Base-by-base conservation (phyloP, 768 basidiomycete species). In the Ramaria sp. region DNA sequence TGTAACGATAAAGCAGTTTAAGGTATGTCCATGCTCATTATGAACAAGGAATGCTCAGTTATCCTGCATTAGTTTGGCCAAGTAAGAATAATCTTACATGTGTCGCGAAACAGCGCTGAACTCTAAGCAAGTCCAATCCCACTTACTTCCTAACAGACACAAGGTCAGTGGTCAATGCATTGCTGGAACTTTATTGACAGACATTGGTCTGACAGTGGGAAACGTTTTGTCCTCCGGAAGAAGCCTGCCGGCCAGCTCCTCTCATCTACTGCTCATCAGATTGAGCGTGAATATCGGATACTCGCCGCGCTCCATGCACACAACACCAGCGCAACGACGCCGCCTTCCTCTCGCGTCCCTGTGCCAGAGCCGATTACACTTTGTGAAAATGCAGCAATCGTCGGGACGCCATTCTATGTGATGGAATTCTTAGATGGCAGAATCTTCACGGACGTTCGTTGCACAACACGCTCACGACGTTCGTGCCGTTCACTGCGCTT, bases 371-470 rank as follows among this genome's bases (percentile, higher is more conserved):
- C 92, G 0, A 85, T 88, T 59, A 75, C 83, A 24, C 73, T 97
- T 1, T 97, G 95, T 66, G 82, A 88, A 63, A 90, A 97, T 65
- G 72, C 64, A 37, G 64, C 71, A 3, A 78, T 97, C 41, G 75
- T 95, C 19, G 95, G 94, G 3, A 91, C 92, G 22, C 81, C 86
- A 1, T 97, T 97, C 71, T 98, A 96, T 67, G 78, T 97, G 46
- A 98, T 99, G 95, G 88, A 97, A 67, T 98, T 89, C 67, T 66
- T 98, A 46, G 84, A 95, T 20, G 95, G 95, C 0, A 79, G 96
- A 48, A 94, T 97, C 63, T 99, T 96, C 71, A 88, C 90, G 12
- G 88, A 97, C 69, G 73, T 79, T 7, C 7, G 55, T 57, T 34
- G 6, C 20, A 12, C 45, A 20, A 12, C 37, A 33, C 22, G 13